Evolutionary conservation across 306 rosid species (phyloP), one percentile per base, ranked within the genome.

Genomic region (Trifolium pratense): DNA sequence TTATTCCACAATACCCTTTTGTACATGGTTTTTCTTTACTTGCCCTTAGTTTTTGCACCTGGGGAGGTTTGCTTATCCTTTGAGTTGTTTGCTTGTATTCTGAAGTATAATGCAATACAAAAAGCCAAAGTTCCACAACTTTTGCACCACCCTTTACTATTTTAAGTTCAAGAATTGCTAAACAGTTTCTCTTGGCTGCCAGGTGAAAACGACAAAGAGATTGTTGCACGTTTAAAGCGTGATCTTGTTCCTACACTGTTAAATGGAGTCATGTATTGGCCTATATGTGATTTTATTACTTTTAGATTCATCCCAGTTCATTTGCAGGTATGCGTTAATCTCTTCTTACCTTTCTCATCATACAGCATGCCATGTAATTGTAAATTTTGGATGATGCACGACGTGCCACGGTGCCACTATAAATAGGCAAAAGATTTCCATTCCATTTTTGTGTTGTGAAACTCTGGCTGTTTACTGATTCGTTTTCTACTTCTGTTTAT

Each of bases 291-390:
- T 86, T 94, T 94, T 67, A 84, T 94, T 81, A 94, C 96, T 12
- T 94, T 85, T 78, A 83, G 85, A 82, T 94, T 94, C 84, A 75
- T 80, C 43, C 98, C 98, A 43, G 98, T 94, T 68, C 96, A 94
- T 78, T 83, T 94, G 62, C 98, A 94, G 96, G 98, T 94, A 74
- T 43, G 36, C 73, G 31, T 42, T 60, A 9, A 56, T 57, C 9
- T 68, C 76, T 58, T 58, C 15, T 23, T 48, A 36, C 73, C 17
- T 59, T 64, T 73, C 29, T 25, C 40, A 9, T 71, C 75, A 15
- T 58, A 53, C 66, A 7, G 20, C 67, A 55, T 16, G 55, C 12
- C 60, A 66, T 53, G 79, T 57, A 66, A 69, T 45, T 53, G 81
- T 49, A 75, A 69, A 32, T 46, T 31, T n/a, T 57, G 70, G 66